Base-by-base conservation (phyloP, 163 green algal genomes). In the Chlorella variabilis region DNA sequence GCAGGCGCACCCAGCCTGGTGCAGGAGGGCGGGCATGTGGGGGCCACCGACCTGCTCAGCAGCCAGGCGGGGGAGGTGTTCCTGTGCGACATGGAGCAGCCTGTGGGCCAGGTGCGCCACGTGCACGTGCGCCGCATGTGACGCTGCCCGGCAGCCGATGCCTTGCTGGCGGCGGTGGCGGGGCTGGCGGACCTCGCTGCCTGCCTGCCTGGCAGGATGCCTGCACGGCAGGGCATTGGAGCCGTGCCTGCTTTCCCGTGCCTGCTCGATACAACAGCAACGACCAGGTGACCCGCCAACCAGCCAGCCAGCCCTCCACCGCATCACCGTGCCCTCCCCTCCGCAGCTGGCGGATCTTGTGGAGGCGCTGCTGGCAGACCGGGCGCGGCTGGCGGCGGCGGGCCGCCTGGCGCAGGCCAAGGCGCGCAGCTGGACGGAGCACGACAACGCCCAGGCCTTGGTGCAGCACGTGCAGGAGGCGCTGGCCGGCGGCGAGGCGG, bases 31-130 rank as follows among this genome's bases (percentile, higher is more conserved):
- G 87, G 85, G 18, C 39, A 78, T 17, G 88, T 95, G 45, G 92
- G 91, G 7, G 91, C 91, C 0, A 90, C 89, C 17, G 88, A 93
- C 75, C 86, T 95, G 41, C 73, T 95, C 49, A 59, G 69, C 11
- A 36, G 45, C 2, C 34, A 51, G 15, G 29, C 71, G 0, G 85
- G 80, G 0, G 87, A 94, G 80, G 84, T 92, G 27, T 31, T 92
- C 2, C 65, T 87, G 36, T 29, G 83, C 0, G 84, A 94, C 75
- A 83, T 86, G 62, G 58, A n/a, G 2, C n/a, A 48, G 39, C 56
- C 54, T 4, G 31, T 54, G 1, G 41, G 33, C 17, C 17, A 61
- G 58, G 75, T 71, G 39, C 13, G 49, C 13, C 1, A 9, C 54
- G 4, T 48, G 36, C 18, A 39, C 31, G 33, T 71, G 93, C 0